Base-by-base conservation (phyloP, 352 stramenopile genomes). In the Pythium myriotylum region DNA sequence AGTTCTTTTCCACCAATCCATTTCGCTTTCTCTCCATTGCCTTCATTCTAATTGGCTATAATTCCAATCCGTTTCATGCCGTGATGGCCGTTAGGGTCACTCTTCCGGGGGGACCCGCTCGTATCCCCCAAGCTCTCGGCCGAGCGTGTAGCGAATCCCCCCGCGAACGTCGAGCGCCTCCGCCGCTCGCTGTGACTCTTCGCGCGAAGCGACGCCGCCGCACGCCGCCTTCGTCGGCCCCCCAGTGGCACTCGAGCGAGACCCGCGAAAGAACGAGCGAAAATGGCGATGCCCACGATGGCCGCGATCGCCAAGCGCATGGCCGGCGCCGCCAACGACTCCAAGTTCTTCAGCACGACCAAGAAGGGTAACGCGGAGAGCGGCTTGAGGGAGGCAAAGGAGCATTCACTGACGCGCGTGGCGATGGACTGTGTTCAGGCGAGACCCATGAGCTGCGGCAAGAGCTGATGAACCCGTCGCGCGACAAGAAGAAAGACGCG, bases 311-410 rank as follows among this genome's bases (percentile, higher is more conserved):
- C 86, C 65, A 94, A 94, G 80, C 83, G 84, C 72, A 94, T 94
- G 74, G 84, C 83, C 3, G 86, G 86, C 61, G 92, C 90, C 42
- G 92, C 95, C 23, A 98, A 97, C 62, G 97, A 99, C 80, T 97
- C 88, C 71, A 97, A 97, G 60, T 99, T 99, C 84, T 99, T 99
- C 74, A 99, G 94, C 61, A 99, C 97, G 37, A 98, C 96, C 35
- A 99, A 99, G 80, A 99, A 99, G 82, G 96, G 81, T 78, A 10
- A 35, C n/a, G n/a, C n/a, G n/a, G n/a, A n/a, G n/a, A n/a, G n/a
- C n/a, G n/a, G n/a, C n/a, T n/a, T n/a, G 19, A 16, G 19, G 19
- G 20, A 50, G 29, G 2, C n/a, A n/a, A n/a, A n/a, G n/a, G n/a
- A n/a, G n/a, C n/a, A n/a, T n/a, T n/a, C n/a, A n/a, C n/a, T n/a